Evolutionary conservation across 495 filamentous ascomycete genomes (phyloP).

Genomic region (Daldinia bambusicola): DNA sequence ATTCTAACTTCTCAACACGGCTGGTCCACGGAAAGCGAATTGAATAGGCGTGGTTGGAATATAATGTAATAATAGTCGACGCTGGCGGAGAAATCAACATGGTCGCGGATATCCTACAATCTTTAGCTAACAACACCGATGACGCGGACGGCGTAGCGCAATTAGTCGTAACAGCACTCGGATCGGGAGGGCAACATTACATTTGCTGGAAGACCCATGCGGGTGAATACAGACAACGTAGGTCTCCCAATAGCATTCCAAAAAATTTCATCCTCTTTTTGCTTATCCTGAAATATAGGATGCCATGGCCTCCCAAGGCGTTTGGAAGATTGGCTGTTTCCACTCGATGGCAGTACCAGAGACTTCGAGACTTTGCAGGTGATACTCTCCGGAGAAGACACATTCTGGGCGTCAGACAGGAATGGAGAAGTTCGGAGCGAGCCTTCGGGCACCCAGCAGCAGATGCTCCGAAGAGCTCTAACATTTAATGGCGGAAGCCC

Average conservation of each 20-base stretch:
- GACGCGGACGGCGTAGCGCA: slow-evolving; percentile 44
- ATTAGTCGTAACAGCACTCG: slow-evolving; percentile 45
- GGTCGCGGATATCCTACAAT: slow-evolving; percentile 40
- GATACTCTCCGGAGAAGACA: slow-evolving; percentile 54
- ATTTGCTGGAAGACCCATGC: slow-evolving; percentile 47
- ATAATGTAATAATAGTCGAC: slow-evolving; percentile 28
- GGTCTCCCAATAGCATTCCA: slow-evolving; percentile 5
- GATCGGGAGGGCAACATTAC: slow-evolving; percentile 44
- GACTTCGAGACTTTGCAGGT: slow-evolving; percentile 55
- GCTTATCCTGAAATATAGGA: slow-evolving; percentile 37
- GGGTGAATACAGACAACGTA: slow-evolving; percentile 46
- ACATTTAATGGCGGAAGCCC: slow-evolving; percentile 35
- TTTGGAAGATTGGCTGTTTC: slow-evolving; percentile 55
- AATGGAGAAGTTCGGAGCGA: slow-evolving; percentile 52
- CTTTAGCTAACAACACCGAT: slow-evolving; percentile 33
- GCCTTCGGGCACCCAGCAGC: slow-evolving; percentile 25
- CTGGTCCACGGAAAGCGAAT: slow-evolving; percentile 14
- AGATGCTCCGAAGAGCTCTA: slow-evolving; percentile 39
- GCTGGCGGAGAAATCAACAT: slow-evolving; percentile 32
- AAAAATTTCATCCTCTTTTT: not conserved
- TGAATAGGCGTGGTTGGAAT: slow-evolving; percentile 15
- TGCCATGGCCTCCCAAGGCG: slow-evolving; percentile 52
- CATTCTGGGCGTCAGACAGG: slow-evolving; percentile 56
- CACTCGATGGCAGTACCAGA: slow-evolving; percentile 49
- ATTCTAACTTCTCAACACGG: slow-evolving; percentile 28